Base-by-base conservation (phyloP, 2,329 filamentous ascomycete species). In the Zelopaecilomyces penicillatus region DNA sequence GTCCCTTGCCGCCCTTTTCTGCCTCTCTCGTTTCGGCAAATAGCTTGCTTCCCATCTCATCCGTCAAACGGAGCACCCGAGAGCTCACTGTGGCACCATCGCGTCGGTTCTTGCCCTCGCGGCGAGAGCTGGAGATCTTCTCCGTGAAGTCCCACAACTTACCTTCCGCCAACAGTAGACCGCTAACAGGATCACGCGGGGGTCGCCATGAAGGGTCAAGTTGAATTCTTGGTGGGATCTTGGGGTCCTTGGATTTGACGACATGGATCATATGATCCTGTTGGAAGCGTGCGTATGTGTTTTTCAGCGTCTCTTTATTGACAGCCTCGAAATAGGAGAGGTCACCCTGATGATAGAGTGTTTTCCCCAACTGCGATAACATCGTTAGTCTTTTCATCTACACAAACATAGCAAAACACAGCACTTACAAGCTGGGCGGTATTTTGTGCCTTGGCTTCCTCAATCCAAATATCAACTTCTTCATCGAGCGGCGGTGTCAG, bases 321-420 rank as follows among this genome's bases (percentile, higher is more conserved):
- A 98, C 91, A 3, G 93, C 90, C 67, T 98, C 93, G 54, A 96
- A 97, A 67, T 98, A 98, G 30, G 85, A 90, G 7, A 98, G 78
- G 58, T 98, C 93, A 45, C 93, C 93, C 68, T 98, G 91, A 61
- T 98, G 91, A 60, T 96, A 98, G 1, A 98, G 75, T 0, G 93
- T 97, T 67, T 98, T 97, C 44, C 93, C 93, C 30, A 96, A 79
- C 78, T 91, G 55, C 12, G 4, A 28, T 37, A 42, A 3, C 39
- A 30, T 26, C 7, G 37, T 41, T n/a, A 41, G 12, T 36, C 6
- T 4, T 33, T 27, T 8, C 3, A 11, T 30, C 4, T 11, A 37
- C 7, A n/a, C 6, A 19, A 19, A 19, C 32, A 32, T 12, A 32
- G 39, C 19, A 29, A 11, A 39, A 19, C 6, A 27, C 3, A 34